A percentile compares a stretch with the other conserved stretches of the same genome.
phyloP scores from a whole-genome alignment of 2,329 filamentous ascomycete genomes.

The Colletotrichum tamarilloi region DNA sequence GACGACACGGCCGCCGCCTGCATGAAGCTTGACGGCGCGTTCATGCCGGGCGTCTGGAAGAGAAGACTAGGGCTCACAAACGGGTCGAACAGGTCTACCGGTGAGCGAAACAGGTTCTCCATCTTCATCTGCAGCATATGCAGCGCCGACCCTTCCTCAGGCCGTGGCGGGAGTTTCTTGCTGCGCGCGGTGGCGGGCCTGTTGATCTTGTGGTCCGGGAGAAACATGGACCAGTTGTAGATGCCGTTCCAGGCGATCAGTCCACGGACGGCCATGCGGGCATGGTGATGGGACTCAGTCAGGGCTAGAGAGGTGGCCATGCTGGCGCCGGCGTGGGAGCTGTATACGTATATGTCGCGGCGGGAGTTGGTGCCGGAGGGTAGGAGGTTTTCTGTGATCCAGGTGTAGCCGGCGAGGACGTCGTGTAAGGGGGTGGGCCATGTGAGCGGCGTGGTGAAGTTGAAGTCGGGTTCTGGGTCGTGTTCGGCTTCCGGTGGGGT shows the following conservation, averaged over 20 bases:
- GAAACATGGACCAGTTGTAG: constrained; percentile 73
- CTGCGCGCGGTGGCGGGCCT: constrained; percentile 26
- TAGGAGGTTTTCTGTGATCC: constrained; percentile 58
- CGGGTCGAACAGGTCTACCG: constrained; percentile 65
- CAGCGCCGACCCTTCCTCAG: constrained; percentile 49
- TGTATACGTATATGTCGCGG: constrained; percentile 60
- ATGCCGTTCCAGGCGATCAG: constrained; percentile 69
- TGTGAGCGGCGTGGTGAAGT: constrained; percentile 42
- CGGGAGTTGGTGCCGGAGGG: constrained; percentile 50
- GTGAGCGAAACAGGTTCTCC: constrained; percentile 58
- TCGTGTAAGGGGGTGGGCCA: constrained; percentile 72
- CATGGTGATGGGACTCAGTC: constrained; percentile 61
- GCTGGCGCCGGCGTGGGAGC: constrained; percentile 67
- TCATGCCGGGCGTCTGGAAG: constrained; percentile 64
- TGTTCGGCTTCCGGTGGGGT: constrained; percentile 29
- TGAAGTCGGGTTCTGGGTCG: background rate
- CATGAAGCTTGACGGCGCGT: constrained; percentile 57
- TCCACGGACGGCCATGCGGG: constrained; percentile 61
- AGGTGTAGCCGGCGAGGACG: constrained; percentile 62
- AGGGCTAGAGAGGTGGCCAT: constrained; percentile 68
- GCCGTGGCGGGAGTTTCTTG: constrained; percentile 35
- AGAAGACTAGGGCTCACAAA: constrained; percentile 70
- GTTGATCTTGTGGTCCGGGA: constrained; percentile 63
- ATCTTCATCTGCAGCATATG: constrained; percentile 49
- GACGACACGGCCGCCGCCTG: constrained; percentile 38